Evolutionary conservation across 345 rosid species (phyloP).

Genomic region (Dimocarpus longan): DNA sequence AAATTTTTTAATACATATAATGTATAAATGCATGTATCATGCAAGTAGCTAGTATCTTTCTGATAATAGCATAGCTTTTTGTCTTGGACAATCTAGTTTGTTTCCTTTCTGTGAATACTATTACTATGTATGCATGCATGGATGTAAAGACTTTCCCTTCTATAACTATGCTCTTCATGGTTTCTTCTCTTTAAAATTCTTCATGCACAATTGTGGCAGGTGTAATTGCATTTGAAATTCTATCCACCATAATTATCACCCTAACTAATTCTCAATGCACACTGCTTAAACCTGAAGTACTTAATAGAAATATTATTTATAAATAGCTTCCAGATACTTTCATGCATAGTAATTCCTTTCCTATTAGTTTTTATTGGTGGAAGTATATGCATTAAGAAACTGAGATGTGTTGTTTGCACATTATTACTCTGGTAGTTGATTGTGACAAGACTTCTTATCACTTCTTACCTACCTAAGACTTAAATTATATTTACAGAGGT

Average conservation of each 20-base stretch:
- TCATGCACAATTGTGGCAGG: neutral
- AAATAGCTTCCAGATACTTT: neutral
- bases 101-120: neutral
- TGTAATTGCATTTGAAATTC: neutral
- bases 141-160: neutral
- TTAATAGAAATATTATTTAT: neutral
- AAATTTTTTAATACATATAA: no score
- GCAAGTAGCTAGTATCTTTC: neutral
- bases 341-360: neutral
- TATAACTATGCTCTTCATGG: neutral
- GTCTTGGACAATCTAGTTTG: neutral
- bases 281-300: neutral
- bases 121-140: neutral
- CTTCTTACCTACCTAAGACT: constrained; percentile 1
- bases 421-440: neutral
- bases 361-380: neutral
- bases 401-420: neutral
- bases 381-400: neutral
- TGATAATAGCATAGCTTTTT: neutral
- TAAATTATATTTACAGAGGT: constrained; percentile 31
- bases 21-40: no score
- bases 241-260: neutral
- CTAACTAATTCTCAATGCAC: neutral
- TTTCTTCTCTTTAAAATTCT: neutral
- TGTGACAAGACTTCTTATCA: neutral